These are phyloP conservation scores for Corylus heterophylla DNA, from an alignment of 306 rosid genomes.

Conservation along the genomic window DNA sequence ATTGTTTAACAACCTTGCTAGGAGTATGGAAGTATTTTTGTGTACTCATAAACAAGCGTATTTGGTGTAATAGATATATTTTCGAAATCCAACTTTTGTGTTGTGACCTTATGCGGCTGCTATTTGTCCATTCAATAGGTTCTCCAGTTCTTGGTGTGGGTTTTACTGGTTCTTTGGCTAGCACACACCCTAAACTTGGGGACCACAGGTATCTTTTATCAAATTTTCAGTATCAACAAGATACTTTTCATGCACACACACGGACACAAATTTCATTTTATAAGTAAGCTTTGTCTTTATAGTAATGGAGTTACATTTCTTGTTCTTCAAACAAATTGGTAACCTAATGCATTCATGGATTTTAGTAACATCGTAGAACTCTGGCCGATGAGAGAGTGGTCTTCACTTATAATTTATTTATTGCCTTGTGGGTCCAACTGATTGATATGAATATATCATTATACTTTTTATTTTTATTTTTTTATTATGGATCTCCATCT, in stretches of 20 bases:
- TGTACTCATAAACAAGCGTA: background rate
- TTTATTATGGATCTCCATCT: background rate
- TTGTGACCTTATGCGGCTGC: constrained; percentile 15
- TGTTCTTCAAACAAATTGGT: background rate
- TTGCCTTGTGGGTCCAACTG: background rate
- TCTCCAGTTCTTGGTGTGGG: constrained; percentile 87
- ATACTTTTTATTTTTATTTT: background rate
- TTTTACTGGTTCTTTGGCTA: constrained; percentile 79
- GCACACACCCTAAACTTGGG: constrained; percentile 62
- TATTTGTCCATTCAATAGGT: constrained; percentile 48
- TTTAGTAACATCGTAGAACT: background rate
- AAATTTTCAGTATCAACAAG: constrained; percentile 9
- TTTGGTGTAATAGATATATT: background rate
- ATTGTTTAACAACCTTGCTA: background rate
- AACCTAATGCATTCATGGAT: background rate
- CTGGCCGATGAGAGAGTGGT: background rate
- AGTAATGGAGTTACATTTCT: background rate
- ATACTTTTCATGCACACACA: constrained; percentile 1
- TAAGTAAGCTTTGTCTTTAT: background rate
- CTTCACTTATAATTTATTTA: background rate
- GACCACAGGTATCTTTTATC: constrained; percentile 69
- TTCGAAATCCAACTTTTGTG: no score
- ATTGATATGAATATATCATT: background rate
- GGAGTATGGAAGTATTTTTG: background rate
- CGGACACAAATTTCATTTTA: background rate